Evolutionary conservation across 441 rosid genomes (phyloP).

Genomic region (Isatis lusitanica): DNA sequence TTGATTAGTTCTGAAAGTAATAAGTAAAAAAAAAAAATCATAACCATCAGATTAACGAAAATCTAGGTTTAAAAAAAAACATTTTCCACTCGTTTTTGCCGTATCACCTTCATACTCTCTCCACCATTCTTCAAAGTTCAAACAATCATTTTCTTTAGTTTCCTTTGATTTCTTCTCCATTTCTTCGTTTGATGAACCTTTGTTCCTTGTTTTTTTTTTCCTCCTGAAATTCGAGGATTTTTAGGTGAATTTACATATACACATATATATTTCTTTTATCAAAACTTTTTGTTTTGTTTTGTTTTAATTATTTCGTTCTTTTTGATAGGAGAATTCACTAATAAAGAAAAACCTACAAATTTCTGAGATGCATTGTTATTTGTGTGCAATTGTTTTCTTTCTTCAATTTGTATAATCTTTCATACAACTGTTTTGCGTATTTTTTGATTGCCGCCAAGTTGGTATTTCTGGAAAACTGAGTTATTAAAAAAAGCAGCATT

Average conservation of each 20-base stretch:
- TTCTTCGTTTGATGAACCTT: slow-evolving; percentile 17
- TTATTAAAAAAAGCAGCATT: background rate
- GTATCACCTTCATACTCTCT: slow-evolving; percentile 30
- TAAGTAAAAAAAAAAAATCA: slow-evolving; percentile 5
- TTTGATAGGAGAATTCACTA: background rate
- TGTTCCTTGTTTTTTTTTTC: background rate
- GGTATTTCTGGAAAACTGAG: background rate
- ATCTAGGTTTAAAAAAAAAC: slow-evolving; percentile 42
- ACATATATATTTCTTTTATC: background rate
- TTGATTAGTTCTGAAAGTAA: background rate
- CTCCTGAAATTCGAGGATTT: slow-evolving; percentile 5
- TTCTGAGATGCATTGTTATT: slow-evolving; percentile 14
- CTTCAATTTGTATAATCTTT: background rate
- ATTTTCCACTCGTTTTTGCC: slow-evolving; percentile 28
- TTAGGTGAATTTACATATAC: background rate
- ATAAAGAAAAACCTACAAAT: background rate
- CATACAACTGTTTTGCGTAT: background rate
- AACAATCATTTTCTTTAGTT: slow-evolving; percentile 40
- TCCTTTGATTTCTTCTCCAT: slow-evolving; percentile 12
- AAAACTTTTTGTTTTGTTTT: background rate
- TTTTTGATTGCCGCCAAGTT: background rate
- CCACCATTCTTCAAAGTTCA: slow-evolving; percentile 38
- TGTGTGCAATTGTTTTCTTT: background rate
- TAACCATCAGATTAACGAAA: slow-evolving; percentile 44
- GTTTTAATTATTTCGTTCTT: background rate